Evolutionary conservation across 768 basidiomycete genomes (phyloP).

Genomic region (Trametes cubensis): DNA sequence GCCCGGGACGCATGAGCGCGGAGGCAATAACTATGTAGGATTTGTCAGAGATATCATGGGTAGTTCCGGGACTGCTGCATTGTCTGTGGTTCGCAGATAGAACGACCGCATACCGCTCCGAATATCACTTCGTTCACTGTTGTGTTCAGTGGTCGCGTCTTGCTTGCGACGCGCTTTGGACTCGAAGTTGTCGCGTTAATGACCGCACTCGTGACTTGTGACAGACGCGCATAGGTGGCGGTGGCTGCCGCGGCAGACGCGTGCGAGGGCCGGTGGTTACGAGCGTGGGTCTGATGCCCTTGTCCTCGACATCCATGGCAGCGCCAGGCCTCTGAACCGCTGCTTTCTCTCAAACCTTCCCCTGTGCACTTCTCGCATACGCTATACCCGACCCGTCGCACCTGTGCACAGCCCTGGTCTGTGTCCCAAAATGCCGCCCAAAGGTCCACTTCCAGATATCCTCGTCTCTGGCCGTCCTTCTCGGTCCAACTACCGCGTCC

Average conservation of each 20-base stretch:
- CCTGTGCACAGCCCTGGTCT: background rate
- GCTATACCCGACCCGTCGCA: background rate
- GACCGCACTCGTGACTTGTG: constrained; percentile 1
- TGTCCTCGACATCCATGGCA: background rate
- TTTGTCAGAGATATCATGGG: background rate
- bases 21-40: background rate
- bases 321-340: background rate
- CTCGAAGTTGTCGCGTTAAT: too few species aligned
- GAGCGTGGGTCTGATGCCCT: background rate
- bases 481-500: constrained; percentile 25
- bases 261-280: constrained; percentile 1
- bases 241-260: background rate
- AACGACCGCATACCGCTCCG: too few species aligned
- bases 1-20: constrained; percentile 1
- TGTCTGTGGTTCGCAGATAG: too few species aligned
- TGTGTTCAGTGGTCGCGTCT: too few species aligned
- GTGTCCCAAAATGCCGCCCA: constrained; percentile 8
- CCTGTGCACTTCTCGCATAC: background rate
- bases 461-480: constrained; percentile 28
- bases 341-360: background rate
- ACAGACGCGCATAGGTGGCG: background rate
- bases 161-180: too few species aligned
- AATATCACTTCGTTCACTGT: too few species aligned
- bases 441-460: constrained; percentile 23
- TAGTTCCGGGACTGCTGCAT: too few species aligned